A percentile compares a stretch with the other conserved stretches of the same genome.
Evolutionary conservation across 148 eudicot species (phyloP).

Genomic region (Pouteria glomerata): DNA sequence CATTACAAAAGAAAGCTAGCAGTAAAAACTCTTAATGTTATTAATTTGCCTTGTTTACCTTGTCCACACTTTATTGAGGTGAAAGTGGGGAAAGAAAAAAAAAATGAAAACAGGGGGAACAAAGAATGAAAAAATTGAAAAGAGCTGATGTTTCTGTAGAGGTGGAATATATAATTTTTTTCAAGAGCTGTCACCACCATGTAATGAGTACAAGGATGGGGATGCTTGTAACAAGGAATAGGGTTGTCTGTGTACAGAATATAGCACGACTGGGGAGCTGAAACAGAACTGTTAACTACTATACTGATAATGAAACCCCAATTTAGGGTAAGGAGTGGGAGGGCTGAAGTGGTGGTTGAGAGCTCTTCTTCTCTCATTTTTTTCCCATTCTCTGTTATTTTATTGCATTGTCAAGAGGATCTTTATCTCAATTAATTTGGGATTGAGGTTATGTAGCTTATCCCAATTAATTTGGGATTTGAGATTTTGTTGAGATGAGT

Average conservation of each 20-base stretch:
- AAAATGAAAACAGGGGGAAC: no score
- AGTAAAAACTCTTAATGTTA: constrained; percentile 25
- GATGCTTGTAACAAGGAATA: background rate
- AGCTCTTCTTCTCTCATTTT: constrained; percentile 12
- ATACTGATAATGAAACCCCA: constrained; percentile 20
- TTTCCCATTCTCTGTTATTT: background rate
- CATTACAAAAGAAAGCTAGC: constrained; percentile 26
- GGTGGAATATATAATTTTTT: no score
- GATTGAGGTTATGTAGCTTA: no score
- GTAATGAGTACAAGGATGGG: no score
- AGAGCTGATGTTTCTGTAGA: background rate
- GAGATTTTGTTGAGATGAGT: no score
- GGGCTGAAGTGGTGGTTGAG: constrained; percentile 21
- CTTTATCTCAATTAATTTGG: no score
- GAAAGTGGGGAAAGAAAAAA: background rate
- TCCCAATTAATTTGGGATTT: no score
- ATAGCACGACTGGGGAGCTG: background rate
- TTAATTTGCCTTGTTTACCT: background rate
- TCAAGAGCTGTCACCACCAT: no score
- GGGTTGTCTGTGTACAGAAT: background rate
- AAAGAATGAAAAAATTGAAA: background rate
- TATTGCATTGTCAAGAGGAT: no score
- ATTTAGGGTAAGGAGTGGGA: constrained; percentile 28
- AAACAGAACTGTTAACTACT: constrained; percentile 14
- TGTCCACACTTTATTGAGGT: constrained; percentile 4